A percentile compares a stretch with the other conserved stretches of the same genome.
Conservation (phyloP, 2,329 filamentous ascomycete genomes). For the Botrytis aclada region DNA sequence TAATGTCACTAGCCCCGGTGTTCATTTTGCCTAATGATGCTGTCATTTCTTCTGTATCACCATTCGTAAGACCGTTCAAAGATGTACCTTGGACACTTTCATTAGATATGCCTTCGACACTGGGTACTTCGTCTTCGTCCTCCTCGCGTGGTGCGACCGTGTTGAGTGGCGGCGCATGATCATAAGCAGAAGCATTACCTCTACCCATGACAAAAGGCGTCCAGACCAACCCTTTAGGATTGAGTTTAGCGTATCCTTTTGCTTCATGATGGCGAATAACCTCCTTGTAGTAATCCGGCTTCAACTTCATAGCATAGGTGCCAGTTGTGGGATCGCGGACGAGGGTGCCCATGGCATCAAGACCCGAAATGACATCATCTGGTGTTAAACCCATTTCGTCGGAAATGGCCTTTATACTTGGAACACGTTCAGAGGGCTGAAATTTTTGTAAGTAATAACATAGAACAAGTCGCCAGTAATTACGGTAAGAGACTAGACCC, state of each 20-base stretch:
- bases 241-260: conserved; percentile 83
- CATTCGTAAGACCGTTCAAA: conserved; percentile 28
- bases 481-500: conserved; percentile 94
- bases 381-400: conserved; percentile 91
- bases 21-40: conserved; percentile 34
- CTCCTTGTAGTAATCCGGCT: conserved; percentile 78
- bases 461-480: conserved; percentile 90
- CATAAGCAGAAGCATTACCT: conserved; percentile 76
- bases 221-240: conserved; percentile 81
- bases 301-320: conserved; percentile 83
- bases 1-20: conserved; percentile 27
- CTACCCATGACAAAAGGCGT: conserved; percentile 96
- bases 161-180: conserved; percentile 75
- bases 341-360: conserved; percentile 85
- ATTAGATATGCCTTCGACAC: conserved; percentile 24
- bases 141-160: conserved; percentile 86
- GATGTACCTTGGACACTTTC: conserved; percentile 30
- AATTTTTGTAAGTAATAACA: conserved; percentile 76
- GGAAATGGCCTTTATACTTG: conserved; percentile 68
- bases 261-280: conserved; percentile 87
- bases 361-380: conserved; percentile 90
- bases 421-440: conserved; percentile 48
- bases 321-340: conserved; percentile 87
- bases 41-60: conserved; percentile 30
- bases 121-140: conserved; percentile 44